Conservation (phyloP, 2,329 filamentous ascomycete genomes). For the Elsinoe necatrix region DNA sequence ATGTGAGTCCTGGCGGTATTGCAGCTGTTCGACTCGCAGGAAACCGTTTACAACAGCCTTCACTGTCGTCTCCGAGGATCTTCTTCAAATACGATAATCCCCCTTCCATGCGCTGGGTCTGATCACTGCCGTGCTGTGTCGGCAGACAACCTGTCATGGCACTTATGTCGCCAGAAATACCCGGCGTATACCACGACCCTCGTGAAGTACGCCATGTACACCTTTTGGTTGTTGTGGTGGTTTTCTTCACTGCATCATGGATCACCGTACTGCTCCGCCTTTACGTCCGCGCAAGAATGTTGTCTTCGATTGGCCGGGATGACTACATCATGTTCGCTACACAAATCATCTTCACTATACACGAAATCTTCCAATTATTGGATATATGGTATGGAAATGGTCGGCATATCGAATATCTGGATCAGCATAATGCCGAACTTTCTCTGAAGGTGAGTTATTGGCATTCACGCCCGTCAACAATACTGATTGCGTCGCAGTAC, state of each 20-base stretch:
- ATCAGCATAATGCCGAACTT: conserved; percentile 13
- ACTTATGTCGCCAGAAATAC: neutral
- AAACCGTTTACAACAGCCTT: neutral
- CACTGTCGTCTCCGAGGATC: neutral
- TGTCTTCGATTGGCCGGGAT: conserved; percentile 26
- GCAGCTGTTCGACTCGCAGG: no score
- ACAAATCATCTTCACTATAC: conserved; percentile 27
- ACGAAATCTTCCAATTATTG: conserved; percentile 28
- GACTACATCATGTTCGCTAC: conserved; percentile 31
- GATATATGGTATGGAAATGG: conserved; percentile 30
- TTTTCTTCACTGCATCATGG: conserved; percentile 32
- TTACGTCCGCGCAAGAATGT: conserved; percentile 24
- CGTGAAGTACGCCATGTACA: conserved; percentile 4
- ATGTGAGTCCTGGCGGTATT: no score
- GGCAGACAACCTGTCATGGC: neutral
- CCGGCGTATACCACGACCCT: neutral
- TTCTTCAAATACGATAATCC: neutral
- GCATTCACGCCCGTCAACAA: neutral
- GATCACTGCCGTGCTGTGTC: neutral
- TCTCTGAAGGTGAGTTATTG: conserved; percentile 2
- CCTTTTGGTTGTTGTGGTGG: conserved; percentile 26
- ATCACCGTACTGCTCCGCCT: conserved; percentile 32
- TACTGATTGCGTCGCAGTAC: conserved; percentile 24
- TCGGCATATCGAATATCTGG: conserved; percentile 22
- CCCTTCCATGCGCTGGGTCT: neutral